Percentiles rank a stretch among this genome's conserved stretches.
phyloP scores from a whole-genome alignment of 2,329 filamentous ascomycete genomes.

The Penicillium griseofulvum region DNA sequence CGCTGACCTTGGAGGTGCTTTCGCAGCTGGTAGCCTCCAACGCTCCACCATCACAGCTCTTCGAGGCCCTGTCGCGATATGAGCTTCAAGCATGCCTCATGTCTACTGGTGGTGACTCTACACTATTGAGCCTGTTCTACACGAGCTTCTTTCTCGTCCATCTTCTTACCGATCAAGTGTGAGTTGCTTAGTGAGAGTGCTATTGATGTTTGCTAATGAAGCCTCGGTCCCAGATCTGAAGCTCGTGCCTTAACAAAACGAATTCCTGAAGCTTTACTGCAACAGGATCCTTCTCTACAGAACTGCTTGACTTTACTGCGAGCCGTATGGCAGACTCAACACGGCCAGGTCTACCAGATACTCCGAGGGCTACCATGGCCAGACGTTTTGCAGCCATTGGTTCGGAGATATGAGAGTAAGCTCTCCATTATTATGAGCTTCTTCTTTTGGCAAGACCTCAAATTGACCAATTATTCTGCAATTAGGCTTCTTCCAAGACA shows the following conservation, averaged over 20 bases:
- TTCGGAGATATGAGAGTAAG: constrained; percentile 39
- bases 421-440: not conserved
- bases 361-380: constrained; percentile 37
- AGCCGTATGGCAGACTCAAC: constrained; percentile 40
- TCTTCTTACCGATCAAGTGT: constrained; percentile 42
- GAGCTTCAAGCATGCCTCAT: constrained; percentile 36
- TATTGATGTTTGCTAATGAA: not conserved
- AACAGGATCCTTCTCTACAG: constrained; percentile 33
- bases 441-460: not conserved
- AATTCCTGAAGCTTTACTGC: constrained; percentile 32
- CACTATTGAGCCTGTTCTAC: constrained; percentile 39
- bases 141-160: constrained; percentile 41
- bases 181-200: constrained; percentile 9
- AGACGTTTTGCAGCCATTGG: constrained; percentile 30
- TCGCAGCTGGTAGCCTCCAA: constrained; percentile 28
- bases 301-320: constrained; percentile 37
- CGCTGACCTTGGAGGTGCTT: constrained; percentile 33
- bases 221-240: constrained; percentile 31
- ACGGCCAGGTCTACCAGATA: constrained; percentile 36
- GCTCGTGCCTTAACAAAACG: constrained; percentile 40
- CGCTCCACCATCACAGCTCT: constrained; percentile 34
- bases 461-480: not conserved
- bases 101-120: constrained; percentile 23
- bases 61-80: constrained; percentile 35
- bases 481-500: constrained; percentile 40